phyloP scores from a whole-genome alignment of 257 asterid species.

The Thymus mandschuricus region DNA sequence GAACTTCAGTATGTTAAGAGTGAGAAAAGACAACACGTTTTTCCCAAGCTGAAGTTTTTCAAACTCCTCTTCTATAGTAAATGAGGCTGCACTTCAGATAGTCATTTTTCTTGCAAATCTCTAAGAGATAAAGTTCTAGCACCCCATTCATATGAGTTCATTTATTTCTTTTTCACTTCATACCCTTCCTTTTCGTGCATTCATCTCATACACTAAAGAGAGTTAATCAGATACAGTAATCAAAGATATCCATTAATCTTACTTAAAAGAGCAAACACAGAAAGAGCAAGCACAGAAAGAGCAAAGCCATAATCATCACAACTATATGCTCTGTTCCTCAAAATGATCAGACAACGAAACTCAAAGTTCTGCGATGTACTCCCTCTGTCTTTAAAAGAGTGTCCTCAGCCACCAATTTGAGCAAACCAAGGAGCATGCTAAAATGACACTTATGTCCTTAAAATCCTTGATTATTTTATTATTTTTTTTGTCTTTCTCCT shows the following conservation, averaged over 20 bases:
- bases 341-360: not conserved
- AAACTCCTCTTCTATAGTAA: not conserved
- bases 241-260: not conserved
- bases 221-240: not conserved
- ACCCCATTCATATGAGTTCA: not conserved
- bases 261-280: not conserved
- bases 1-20: not conserved
- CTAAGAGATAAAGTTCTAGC: not conserved
- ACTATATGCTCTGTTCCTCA: not conserved
- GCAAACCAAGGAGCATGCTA: too few relatives aligned
- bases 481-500: too few relatives aligned
- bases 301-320: not conserved
- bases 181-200: not conserved
- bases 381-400: too few relatives aligned
- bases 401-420: too few relatives aligned
- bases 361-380: not conserved
- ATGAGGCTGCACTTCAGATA: not conserved
- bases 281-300: not conserved
- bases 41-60: not conserved
- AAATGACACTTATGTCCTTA: too few relatives aligned
- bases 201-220: not conserved
- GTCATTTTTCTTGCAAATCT: not conserved
- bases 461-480: too few relatives aligned
- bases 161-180: not conserved
- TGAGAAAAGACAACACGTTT: constrained; percentile 1